These are phyloP conservation scores for Fomitopsis pulvina DNA, from an alignment of 768 basidiomycete genomes.

Conservation along the genomic window DNA sequence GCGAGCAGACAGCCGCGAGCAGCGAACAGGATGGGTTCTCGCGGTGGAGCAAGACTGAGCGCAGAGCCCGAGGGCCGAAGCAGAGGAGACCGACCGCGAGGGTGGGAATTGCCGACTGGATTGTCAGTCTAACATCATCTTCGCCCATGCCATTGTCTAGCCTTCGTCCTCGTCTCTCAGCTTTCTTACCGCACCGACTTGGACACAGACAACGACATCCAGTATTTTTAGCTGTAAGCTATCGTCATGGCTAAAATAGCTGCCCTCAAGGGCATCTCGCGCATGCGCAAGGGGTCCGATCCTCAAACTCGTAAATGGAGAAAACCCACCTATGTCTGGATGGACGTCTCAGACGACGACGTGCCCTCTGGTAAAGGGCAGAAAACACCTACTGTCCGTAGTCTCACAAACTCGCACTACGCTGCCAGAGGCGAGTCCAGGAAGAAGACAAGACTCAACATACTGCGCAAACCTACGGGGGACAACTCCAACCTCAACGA, in stretches of 20 bases:
- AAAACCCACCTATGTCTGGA: slow-evolving; percentile 20
- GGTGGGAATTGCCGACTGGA: slow-evolving; percentile 1
- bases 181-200: not conserved
- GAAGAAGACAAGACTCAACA: slow-evolving; percentile 1
- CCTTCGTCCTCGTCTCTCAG: not conserved
- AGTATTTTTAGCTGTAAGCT: not conserved
- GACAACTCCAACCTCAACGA: slow-evolving; percentile 8
- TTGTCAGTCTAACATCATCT: not conserved
- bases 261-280: slow-evolving; percentile 17
- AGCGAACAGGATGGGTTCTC: too few relatives aligned
- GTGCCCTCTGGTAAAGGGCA: slow-evolving; percentile 7
- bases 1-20: not conserved
- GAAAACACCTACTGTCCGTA: not conserved
- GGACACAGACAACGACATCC: slow-evolving; percentile 6
- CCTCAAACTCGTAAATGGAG: slow-evolving; percentile 5
- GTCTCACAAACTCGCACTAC: not conserved
- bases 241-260: slow-evolving; percentile 12
- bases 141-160: not conserved
- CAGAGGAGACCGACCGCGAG: not conserved
- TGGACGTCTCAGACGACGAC: slow-evolving; percentile 25
- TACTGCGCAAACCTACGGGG: slow-evolving; percentile 3
- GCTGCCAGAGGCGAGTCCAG: not conserved
- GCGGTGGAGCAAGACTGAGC: not conserved
- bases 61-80: not conserved
- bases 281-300: not conserved